Percentiles rank a stretch among this genome's conserved stretches.
These are phyloP conservation scores for Aspergillus sp. DNA, from an alignment of 2,329 filamentous ascomycete species.

Conservation along the genomic window DNA sequence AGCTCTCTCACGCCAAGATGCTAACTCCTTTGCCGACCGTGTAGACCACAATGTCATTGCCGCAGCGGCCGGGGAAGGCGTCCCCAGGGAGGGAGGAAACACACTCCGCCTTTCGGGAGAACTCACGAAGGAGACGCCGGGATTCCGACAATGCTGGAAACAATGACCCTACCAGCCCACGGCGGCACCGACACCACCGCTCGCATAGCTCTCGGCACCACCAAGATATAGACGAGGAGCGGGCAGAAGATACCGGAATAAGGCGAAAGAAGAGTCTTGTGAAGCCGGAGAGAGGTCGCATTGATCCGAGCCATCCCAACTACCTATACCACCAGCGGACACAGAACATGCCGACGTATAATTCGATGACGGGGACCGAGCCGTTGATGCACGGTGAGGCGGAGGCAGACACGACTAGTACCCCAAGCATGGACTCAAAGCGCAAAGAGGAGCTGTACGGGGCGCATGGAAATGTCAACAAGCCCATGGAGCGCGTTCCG, in stretches of 20 bases:
- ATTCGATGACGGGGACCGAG: constrained; percentile 91
- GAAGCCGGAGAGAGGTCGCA: constrained; percentile 82
- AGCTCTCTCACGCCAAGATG: background rate
- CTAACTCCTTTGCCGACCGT: background rate
- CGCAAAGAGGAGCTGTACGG: constrained; percentile 42
- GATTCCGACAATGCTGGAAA: constrained; percentile 71
- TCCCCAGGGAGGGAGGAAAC: constrained; percentile 63
- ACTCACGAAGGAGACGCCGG: constrained; percentile 68
- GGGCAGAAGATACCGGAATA: constrained; percentile 58
- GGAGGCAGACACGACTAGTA: constrained; percentile 58
- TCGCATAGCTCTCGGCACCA: constrained; percentile 52
- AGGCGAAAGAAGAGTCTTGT: constrained; percentile 85
- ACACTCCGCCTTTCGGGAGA: constrained; percentile 68
- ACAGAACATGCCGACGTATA: constrained; percentile 85
- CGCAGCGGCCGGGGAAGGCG: constrained; percentile 66
- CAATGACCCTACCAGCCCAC: constrained; percentile 40
- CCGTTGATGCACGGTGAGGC: constrained; percentile 75
- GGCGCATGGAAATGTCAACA: constrained; percentile 40
- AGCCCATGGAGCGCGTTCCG: constrained; percentile 49
- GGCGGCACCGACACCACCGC: constrained; percentile 45
- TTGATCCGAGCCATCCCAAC: constrained; percentile 86
- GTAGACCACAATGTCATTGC: constrained; percentile 52
- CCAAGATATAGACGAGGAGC: constrained; percentile 55
- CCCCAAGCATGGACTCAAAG: constrained; percentile 66
- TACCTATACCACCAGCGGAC: constrained; percentile 96